A percentile compares a stretch with the other conserved stretches of the same genome.
phyloP scores from a whole-genome alignment of 2,329 filamentous ascomycete genomes.

The Cladosporium cucumerinum region DNA sequence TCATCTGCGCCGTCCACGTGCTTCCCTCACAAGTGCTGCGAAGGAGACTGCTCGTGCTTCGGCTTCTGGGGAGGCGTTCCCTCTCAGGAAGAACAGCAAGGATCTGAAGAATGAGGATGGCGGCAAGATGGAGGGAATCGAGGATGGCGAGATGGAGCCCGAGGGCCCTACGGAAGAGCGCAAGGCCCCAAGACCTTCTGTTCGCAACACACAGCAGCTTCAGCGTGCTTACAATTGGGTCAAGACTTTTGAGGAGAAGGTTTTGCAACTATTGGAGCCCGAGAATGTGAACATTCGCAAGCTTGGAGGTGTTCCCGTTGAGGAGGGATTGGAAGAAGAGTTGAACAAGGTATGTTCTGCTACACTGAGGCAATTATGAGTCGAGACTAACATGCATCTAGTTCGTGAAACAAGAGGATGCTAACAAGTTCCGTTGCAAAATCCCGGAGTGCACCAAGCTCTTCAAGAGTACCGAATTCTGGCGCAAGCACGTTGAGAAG shows the following conservation, averaged over 20 bases:
- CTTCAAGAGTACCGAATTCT: slow-evolving; percentile 96
- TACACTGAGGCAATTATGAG: neutral
- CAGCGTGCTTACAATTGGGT: slow-evolving; percentile 98
- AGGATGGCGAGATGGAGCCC: slow-evolving; percentile 34
- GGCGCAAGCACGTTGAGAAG: slow-evolving; percentile 97
- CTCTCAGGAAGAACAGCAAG: slow-evolving; percentile 55
- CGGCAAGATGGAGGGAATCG: slow-evolving; percentile 51
- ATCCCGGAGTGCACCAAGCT: slow-evolving; percentile 94
- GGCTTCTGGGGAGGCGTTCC: slow-evolving; percentile 77
- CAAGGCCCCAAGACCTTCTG: slow-evolving; percentile 55
- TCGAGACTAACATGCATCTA: slow-evolving; percentile 17
- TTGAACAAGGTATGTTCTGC: slow-evolving; percentile 57
- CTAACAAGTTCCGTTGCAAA: slow-evolving; percentile 94
- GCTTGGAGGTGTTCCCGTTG: slow-evolving; percentile 79
- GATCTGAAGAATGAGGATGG: slow-evolving; percentile 55
- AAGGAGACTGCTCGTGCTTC: slow-evolving; percentile 84
- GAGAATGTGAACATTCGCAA: slow-evolving; percentile 84
- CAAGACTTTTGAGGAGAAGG: slow-evolving; percentile 95
- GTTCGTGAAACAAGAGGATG: slow-evolving; percentile 94
- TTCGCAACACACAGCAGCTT: slow-evolving; percentile 85
- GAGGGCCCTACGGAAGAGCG: slow-evolving; percentile 62
- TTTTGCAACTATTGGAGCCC: slow-evolving; percentile 87
- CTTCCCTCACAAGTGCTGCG: slow-evolving; percentile 76
- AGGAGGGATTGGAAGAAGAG: slow-evolving; percentile 85
- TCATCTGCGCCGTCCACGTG: slow-evolving; percentile 87